Conservation (phyloP, 305 asterid genomes). For the Rubia balearica region DNA sequence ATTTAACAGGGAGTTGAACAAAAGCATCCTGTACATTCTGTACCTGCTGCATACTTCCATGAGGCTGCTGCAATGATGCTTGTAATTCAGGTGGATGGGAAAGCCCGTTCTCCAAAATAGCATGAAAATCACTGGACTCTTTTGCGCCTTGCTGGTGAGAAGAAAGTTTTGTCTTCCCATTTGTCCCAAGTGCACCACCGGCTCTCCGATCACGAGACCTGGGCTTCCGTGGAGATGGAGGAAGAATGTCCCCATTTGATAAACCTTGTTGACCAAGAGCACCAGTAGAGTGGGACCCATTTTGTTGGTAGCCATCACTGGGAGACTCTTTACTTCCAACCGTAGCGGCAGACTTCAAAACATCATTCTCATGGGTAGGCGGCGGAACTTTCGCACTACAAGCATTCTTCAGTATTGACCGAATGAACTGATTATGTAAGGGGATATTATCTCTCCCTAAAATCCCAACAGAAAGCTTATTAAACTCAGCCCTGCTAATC, state of each 20-base stretch:
- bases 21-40: slow-evolving; percentile 31
- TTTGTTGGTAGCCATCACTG: slow-evolving; percentile 38
- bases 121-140: slow-evolving; percentile 37
- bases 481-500: slow-evolving; percentile 65
- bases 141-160: slow-evolving; percentile 33
- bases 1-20: slow-evolving; percentile 23
- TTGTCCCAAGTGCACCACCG: slow-evolving; percentile 47
- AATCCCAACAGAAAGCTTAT: slow-evolving; percentile 58
- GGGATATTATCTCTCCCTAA: slow-evolving; percentile 74
- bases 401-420: slow-evolving; percentile 62
- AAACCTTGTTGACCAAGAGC: slow-evolving; percentile 44
- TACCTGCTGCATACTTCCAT: slow-evolving; percentile 30
- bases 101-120: slow-evolving; percentile 46
- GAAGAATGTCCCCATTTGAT: slow-evolving; percentile 58
- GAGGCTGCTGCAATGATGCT: slow-evolving; percentile 41
- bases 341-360: slow-evolving; percentile 24
- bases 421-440: slow-evolving; percentile 75
- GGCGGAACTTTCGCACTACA: slow-evolving; percentile 60
- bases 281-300: slow-evolving; percentile 42
- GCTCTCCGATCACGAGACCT: slow-evolving; percentile 61
- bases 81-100: slow-evolving; percentile 30
- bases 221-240: slow-evolving; percentile 58
- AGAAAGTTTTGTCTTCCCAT: slow-evolving; percentile 38
- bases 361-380: slow-evolving; percentile 32
- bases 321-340: slow-evolving; percentile 41